Evolutionary conservation across 345 rosid genomes (phyloP).

Genomic region (Erysimum cheiranthoides): DNA sequence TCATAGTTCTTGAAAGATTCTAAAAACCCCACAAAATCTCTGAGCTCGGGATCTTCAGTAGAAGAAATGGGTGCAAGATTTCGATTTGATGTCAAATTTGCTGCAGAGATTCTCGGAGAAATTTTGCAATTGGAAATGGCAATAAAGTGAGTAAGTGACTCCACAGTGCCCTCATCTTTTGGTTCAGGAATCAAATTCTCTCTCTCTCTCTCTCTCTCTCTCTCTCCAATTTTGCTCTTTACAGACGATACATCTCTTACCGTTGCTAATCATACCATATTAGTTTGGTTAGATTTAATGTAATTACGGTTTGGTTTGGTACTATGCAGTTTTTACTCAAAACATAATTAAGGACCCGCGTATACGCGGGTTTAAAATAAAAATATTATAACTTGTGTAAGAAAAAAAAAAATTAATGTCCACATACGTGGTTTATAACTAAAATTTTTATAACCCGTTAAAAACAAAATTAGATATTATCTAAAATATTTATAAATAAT

Average conservation of each 20-base stretch:
- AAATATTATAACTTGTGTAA: too few species aligned
- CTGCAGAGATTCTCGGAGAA: constrained; percentile 6
- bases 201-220: not conserved
- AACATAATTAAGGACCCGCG: too few species aligned
- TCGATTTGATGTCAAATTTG: constrained; percentile 17
- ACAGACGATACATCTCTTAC: not conserved
- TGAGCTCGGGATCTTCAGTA: constrained; percentile 59
- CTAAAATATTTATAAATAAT: too few species aligned
- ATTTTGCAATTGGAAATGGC: constrained; percentile 11
- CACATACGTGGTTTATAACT: too few species aligned
- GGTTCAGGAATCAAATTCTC: not conserved
- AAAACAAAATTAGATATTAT: too few species aligned
- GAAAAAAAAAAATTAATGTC: too few species aligned
- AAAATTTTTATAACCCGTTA: too few species aligned
- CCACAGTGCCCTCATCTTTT: constrained; percentile 38
- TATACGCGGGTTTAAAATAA: too few species aligned
- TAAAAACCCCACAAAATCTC: constrained; percentile 63
- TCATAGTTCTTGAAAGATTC: constrained; percentile 89
- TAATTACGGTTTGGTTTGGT: too few species aligned
- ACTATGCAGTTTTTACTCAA: too few species aligned
- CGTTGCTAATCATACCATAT: too few species aligned
- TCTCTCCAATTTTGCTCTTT: not conserved
- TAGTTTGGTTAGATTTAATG: too few species aligned
- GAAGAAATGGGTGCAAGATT: constrained; percentile 32
- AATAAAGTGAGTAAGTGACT: constrained; percentile 8